Evolutionary conservation across 1,284 basidiomycete species (phyloP), one percentile per base, ranked within the genome.

Genomic region (Cystobasidium slooffiae): DNA sequence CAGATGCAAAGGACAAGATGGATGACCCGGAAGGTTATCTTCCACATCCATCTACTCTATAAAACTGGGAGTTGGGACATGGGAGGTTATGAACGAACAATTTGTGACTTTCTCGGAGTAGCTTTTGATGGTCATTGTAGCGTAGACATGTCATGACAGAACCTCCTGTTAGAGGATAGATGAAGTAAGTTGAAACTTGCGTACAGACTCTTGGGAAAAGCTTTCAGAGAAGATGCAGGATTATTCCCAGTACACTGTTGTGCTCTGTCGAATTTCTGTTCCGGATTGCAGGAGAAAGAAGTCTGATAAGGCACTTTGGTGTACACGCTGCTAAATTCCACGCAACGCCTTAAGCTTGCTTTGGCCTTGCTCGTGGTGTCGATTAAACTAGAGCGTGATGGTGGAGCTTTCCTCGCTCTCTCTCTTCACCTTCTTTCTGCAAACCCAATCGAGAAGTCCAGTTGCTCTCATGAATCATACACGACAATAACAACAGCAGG

Each of bases 11-110:
- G 22, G 59, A 61, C 7, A 61, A 61, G 44, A 9, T 44, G 6
- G 59, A 61, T 12, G 59, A 61, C 39, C 59, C 59, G 7, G 59
- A 61, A 61, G 59, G 16, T 3, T 61, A 61, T 44, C 59, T 61
- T 10, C 59, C 59, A 6, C 53, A 56, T 37, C 53, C 53, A 31
- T 56, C 53, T 9, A 56, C 53, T 37, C 10, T 37, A 20, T 56
- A 31, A 31, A 8, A 56, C 18, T 31, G 24, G 53, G 12, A 56
- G 6, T 18, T 56, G 24, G 53, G 20, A n/a, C 18, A 53, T 53
- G 14, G 14, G 52, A 20, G 1, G 9, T 53, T 20, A 9, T 53
- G 12, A 3, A 49, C 14, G 46, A 49, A 31, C 31, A 31, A 31
- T 31, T 5, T 31, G 31, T 49, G 12, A n/a, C 46, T 49, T n/a